A percentile compares a stretch with the other conserved stretches of the same genome.
phyloP scores from a whole-genome alignment of 441 rosid species.

The Syzygium malaccense region DNA sequence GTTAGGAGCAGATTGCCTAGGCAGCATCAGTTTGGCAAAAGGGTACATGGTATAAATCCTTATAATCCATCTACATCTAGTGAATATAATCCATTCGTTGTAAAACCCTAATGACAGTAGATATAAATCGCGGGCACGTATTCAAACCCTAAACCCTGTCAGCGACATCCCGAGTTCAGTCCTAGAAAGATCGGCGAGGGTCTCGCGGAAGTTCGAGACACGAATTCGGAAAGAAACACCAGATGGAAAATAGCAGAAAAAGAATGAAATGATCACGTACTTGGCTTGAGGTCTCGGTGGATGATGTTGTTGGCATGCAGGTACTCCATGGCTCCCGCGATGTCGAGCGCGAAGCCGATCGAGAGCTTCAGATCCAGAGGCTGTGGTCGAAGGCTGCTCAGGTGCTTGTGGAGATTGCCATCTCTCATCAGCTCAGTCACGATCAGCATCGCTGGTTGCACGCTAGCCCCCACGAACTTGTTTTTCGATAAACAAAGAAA shows the following conservation, averaged over 20 bases:
- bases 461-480: constrained; percentile 54
- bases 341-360: constrained; percentile 43
- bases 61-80: neutral
- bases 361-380: constrained; percentile 27
- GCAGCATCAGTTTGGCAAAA: neutral
- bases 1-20: constrained; percentile 54
- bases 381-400: constrained; percentile 37
- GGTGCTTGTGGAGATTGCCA: constrained; percentile 34
- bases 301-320: constrained; percentile 63
- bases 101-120: neutral
- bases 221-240: neutral
- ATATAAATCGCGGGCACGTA: neutral
- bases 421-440: constrained; percentile 54
- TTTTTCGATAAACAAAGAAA: neutral
- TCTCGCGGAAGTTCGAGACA: neutral
- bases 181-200: neutral
- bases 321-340: constrained; percentile 60
- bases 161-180: neutral
- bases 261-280: constrained; percentile 22
- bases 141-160: neutral
- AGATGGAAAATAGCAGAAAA: neutral
- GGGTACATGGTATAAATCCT: neutral
- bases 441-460: constrained; percentile 47
- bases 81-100: neutral
- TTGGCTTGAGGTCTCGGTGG: constrained; percentile 72